A percentile compares a stretch with the other conserved stretches of the same genome.
Conservation (phyloP, 2,329 filamentous ascomycete species). For the Aspergillus terreus region DNA sequence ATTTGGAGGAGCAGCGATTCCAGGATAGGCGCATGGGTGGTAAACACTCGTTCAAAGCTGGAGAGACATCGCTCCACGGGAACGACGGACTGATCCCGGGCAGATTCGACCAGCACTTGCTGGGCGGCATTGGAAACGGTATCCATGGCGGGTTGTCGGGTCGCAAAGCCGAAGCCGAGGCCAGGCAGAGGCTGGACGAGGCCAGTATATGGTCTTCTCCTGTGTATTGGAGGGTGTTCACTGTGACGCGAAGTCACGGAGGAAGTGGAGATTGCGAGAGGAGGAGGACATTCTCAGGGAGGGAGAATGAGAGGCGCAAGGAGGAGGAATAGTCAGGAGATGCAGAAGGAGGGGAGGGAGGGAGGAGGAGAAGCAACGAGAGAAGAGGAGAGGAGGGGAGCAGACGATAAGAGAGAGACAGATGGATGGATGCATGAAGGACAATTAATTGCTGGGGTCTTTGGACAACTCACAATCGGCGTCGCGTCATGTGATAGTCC, state of each 20-base stretch:
- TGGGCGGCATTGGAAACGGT: conserved; percentile 10
- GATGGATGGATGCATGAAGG: conserved; percentile 1
- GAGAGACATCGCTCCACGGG: conserved; percentile 35
- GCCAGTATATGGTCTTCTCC: conserved; percentile 6
- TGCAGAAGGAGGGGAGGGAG: conserved; percentile 10
- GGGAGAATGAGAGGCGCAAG: conserved; percentile 17
- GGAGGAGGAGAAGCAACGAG: conserved; percentile 9
- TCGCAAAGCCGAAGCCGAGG: conserved; percentile 14
- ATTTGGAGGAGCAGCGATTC: conserved; percentile 57
- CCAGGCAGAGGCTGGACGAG: background rate
- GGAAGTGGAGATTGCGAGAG: conserved; percentile 22
- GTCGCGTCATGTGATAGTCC: conserved; percentile 25
- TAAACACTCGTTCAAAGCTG: conserved; percentile 53
- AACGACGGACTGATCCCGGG: conserved; percentile 18
- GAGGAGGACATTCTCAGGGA: conserved; percentile 32
- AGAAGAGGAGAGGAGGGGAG: conserved; percentile 6
- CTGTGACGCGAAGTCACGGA: conserved; percentile 29
- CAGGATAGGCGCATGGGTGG: conserved; percentile 55
- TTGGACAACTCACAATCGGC: conserved; percentile 22
- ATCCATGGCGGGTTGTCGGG: conserved; percentile 7
- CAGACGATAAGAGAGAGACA: conserved; percentile 3
- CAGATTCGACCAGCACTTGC: conserved; percentile 22
- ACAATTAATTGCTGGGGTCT: conserved; percentile 13
- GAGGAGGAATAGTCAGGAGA: conserved; percentile 19
- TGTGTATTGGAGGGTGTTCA: conserved; percentile 9